Conservation (phyloP, 495 filamentous ascomycete species). For the Sordaria brevicollis region DNA sequence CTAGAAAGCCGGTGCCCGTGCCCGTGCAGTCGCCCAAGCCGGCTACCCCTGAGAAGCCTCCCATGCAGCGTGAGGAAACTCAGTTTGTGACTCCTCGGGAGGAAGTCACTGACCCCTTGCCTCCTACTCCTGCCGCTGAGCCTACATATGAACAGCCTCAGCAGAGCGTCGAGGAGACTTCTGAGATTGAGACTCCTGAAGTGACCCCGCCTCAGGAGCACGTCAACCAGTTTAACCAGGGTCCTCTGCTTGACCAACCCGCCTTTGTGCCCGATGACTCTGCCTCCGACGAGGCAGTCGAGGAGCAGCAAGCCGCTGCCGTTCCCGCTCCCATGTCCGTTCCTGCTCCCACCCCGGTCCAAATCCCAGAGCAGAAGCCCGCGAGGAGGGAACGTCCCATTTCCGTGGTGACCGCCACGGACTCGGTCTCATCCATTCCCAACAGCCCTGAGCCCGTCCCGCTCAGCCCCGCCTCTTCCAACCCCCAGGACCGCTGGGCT, state of each 20-base stretch:
- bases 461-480: background rate
- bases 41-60: conserved; percentile 19
- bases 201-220: conserved; percentile 54
- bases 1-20: conserved; percentile 10
- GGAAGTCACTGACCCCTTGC: conserved; percentile 17
- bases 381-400: conserved; percentile 4
- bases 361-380: background rate
- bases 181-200: conserved; percentile 55
- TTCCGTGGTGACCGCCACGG: conserved; percentile 12
- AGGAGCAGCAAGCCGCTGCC: conserved; percentile 19
- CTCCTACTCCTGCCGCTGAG: conserved; percentile 7
- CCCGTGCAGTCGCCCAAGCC: conserved; percentile 14
- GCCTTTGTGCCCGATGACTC: conserved; percentile 64
- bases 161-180: conserved; percentile 35
- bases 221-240: conserved; percentile 83
- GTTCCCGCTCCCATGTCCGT: conserved; percentile 34
- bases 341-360: conserved; percentile 8
- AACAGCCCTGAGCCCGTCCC: background rate
- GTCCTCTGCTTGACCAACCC: conserved; percentile 76
- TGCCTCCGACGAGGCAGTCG: conserved; percentile 33
- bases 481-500: conserved; percentile 69
- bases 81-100: conserved; percentile 16
- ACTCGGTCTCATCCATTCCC: conserved; percentile 4
- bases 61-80: conserved; percentile 13
- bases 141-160: conserved; percentile 40